phyloP scores from a whole-genome alignment of 345 rosid species.

The Fremontodendron californicum region DNA sequence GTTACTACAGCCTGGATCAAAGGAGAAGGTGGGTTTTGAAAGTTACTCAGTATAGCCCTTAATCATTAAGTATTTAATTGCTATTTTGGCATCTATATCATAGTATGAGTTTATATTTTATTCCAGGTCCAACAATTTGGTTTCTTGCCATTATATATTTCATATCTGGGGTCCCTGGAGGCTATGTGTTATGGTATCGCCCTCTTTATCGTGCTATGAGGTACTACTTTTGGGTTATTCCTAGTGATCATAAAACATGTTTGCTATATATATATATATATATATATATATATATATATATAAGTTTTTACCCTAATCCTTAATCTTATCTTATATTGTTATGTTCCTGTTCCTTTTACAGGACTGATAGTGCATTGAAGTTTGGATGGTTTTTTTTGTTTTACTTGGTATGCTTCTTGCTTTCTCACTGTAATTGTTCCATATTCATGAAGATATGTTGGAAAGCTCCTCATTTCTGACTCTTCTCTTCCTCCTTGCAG shows the following conservation, averaged over 20 bases:
- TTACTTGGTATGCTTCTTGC: slow-evolving; percentile 56
- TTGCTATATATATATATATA: no score
- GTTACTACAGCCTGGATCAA: slow-evolving; percentile 86
- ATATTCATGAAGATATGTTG: slow-evolving; percentile 11
- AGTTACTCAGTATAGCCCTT: neutral
- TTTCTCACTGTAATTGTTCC: slow-evolving; percentile 1
- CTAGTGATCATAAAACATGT: slow-evolving; percentile 9
- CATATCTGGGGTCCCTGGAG: slow-evolving; percentile 91
- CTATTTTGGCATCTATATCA: slow-evolving; percentile 5
- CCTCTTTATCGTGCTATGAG: slow-evolving; percentile 98
- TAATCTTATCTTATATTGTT: neutral
- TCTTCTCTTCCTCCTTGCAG: slow-evolving; percentile 43
- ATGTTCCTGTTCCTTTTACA: slow-evolving; percentile 34
- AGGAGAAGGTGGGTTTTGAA: slow-evolving; percentile 66
- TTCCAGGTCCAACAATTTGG: slow-evolving; percentile 86
- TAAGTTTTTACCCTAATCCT: neutral
- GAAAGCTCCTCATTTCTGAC: slow-evolving; percentile 15
- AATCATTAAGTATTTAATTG: neutral
- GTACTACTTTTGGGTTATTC: slow-evolving; percentile 34
- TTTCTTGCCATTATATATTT: slow-evolving; percentile 91
- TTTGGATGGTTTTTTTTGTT: slow-evolving; percentile 83
- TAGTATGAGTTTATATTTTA: slow-evolving; percentile 6
- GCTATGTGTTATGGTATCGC: slow-evolving; percentile 85
- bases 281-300: neutral
- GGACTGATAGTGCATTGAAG: slow-evolving; percentile 97